Evolutionary conservation across 305 asterid genomes (phyloP).

Genomic region (Fraxinus velutina): DNA sequence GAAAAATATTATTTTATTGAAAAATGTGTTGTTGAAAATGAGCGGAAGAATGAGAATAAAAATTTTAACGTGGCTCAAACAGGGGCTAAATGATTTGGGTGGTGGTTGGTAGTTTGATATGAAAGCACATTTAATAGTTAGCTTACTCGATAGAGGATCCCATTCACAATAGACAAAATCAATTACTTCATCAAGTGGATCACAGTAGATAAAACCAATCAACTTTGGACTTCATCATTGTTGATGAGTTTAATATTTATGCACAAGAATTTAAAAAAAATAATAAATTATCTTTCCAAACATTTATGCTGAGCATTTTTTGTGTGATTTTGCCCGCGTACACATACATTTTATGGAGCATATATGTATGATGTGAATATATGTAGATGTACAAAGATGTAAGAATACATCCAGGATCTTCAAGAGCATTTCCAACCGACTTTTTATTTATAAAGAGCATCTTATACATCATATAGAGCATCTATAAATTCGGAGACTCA

Average conservation of each 20-base stretch:
- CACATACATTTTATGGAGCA: background rate
- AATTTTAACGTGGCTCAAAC: too few species aligned
- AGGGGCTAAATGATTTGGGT: background rate
- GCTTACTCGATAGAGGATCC: background rate
- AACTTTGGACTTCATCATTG: background rate
- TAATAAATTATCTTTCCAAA: background rate
- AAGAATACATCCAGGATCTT: background rate
- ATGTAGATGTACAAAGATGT: background rate
- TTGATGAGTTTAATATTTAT: background rate
- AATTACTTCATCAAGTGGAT: background rate
- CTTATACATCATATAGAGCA: too few species aligned
- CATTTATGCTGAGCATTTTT: background rate
- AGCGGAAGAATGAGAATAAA: too few species aligned
- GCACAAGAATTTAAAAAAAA: background rate
- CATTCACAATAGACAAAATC: background rate
- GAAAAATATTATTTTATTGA: too few species aligned
- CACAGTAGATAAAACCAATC: background rate
- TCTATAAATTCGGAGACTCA: too few species aligned
- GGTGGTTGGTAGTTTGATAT: background rate
- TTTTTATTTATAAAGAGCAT: too few species aligned
- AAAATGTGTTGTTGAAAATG: too few species aligned
- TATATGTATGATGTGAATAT: background rate
- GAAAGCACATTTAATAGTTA: background rate
- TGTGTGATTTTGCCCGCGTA: background rate
- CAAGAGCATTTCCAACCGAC: background rate